Base-by-base conservation (phyloP, 352 stramenopile species). In the Phytophthora citrophthora region DNA sequence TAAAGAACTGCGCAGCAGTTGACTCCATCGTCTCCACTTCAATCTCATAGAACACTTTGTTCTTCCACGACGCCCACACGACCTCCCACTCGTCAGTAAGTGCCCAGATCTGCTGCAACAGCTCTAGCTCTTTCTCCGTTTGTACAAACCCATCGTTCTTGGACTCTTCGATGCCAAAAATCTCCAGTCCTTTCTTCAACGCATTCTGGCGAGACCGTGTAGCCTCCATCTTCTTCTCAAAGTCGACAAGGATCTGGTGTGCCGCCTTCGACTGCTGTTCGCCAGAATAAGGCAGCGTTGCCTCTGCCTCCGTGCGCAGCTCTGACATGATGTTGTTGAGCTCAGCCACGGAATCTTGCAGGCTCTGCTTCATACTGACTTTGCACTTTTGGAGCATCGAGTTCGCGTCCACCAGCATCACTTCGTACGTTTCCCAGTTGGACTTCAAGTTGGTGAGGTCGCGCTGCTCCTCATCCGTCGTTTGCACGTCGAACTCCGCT, bases 281-380 rank as follows among this genome's bases (percentile, higher is more conserved):
- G 0, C 77, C 78, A 18, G 81, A 82, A 55, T 95, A 97, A 2
- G 90, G 89, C 29, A 97, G 52, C 12, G 75, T 85, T 4, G 78
- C 69, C 51, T 93, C 81, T 1, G 90, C 90, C 47, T 96, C 89
- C 4, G 70, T 75, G 3, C 84, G 72, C 18, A 95, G 50, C 18
- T 96, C 86, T 15, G 85, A 81, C 86, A 94, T 95, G 52, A 94
- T 90, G 9, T 75, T 81, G 61, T 93, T 93, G 20, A 97, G 72
- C 58, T 95, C 89, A 0, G 82, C 81, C 9, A 98, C 84, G 2
- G 85, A 95, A 54, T 95, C 90, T 63, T 98, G 92, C 2, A 99
- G 72, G 36, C 96, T 97, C 60, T 97, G 89, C 67, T 98, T 98
- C 95, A 98, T 98, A 49, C 90, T 97, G 16, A 96, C 69, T 77